Base-by-base conservation (phyloP, 1,139 yeast genomes). In the Meyerozyma smithsonii region DNA sequence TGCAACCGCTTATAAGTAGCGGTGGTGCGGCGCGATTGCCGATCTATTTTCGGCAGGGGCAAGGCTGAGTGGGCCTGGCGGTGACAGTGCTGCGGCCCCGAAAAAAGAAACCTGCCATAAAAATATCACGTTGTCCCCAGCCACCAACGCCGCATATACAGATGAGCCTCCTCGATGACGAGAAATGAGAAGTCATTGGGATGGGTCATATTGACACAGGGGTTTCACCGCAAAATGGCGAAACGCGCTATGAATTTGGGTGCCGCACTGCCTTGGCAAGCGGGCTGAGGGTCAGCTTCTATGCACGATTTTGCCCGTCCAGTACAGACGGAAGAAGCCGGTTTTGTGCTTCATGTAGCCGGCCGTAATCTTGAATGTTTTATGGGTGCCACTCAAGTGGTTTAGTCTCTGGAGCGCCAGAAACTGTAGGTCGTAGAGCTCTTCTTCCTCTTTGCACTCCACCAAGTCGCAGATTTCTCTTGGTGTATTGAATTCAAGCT, bases 351-450 rank as follows among this genome's bases (percentile, higher is more conserved):
- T 30, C 23, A 30, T 30, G 21, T 16, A 30, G 21, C 21, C 34
- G 12, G 5, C 34, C 2, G 15, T 30, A 10, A 30, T 14, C 11
- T 10, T 16, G 12, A 35, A 23, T n/a, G 32, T 24, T n/a, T 19
- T 6, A 11, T 15, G 11, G 2, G 37, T 24, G n/a, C 16, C 37
- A 5, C 14, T 21, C 20, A 35, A 7, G 5, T 18, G 12, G 20
- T 30, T 18, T 19, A 30, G 14, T 30, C 10, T n/a, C 12, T 30
- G 21, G 6, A 30, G 34, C 8, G 19, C 20, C 21, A 17, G 20
- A 5, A 23, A 35, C 20, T 35, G 37, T 8, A 23, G 23, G 11
- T 23, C 43, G 35, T 41, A 44, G 7, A 54, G 46, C 28, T 30
- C 34, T 8, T 30, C 34, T 8, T 4, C 21, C 12, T 30, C 34